A percentile compares a stretch with the other conserved stretches of the same genome.
Conservation (phyloP, 139 green algal species). For the Coelastrella sp. region DNA sequence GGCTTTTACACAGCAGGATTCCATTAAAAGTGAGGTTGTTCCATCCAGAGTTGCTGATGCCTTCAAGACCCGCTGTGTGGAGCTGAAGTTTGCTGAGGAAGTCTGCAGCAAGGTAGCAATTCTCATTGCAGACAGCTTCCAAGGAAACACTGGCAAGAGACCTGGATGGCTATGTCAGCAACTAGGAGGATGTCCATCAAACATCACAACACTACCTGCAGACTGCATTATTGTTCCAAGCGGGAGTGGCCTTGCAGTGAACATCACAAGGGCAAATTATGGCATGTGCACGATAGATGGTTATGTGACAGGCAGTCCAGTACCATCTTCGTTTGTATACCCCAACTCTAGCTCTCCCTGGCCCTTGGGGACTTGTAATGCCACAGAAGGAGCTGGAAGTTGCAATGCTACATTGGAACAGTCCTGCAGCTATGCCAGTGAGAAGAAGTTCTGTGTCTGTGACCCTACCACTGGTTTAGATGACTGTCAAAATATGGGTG, state of each 20-base stretch:
- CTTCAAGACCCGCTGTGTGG: neutral
- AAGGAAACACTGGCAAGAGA: conserved; percentile 13
- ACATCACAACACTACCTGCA: neutral
- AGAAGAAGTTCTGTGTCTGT: neutral
- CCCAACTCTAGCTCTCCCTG: too few relatives aligned
- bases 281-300: neutral
- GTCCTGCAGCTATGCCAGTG: neutral
- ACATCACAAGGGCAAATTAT: neutral
- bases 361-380: neutral
- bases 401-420: neutral
- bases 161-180: neutral
- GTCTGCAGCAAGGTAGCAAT: neutral
- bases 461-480: neutral
- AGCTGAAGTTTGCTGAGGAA: neutral
- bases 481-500: neutral
- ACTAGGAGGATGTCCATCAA: neutral
- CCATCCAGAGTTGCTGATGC: neutral
- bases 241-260: too few relatives aligned
- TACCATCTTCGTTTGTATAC: neutral
- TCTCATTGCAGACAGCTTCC: neutral
- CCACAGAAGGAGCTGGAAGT: neutral
- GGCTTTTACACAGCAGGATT: neutral
- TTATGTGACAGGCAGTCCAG: neutral
- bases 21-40: neutral
- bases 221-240: neutral